Conservation (phyloP, 2,329 filamentous ascomycete genomes). For the Phoma sp. region DNA sequence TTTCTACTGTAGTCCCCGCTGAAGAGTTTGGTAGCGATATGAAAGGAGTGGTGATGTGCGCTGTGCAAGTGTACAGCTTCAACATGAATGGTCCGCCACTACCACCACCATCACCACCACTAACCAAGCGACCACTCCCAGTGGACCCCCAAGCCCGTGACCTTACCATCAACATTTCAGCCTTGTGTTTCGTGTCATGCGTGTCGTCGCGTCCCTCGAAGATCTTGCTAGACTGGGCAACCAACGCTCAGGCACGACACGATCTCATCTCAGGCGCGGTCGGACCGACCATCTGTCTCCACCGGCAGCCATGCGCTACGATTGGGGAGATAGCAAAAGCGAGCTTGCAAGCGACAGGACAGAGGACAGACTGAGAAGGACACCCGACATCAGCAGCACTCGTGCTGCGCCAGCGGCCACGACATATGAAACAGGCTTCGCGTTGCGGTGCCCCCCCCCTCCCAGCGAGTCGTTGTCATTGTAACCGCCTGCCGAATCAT, state of each 20-base stretch:
- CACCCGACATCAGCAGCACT: constrained; percentile 15
- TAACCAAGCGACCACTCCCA: constrained; percentile 5
- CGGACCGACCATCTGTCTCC: constrained; percentile 19
- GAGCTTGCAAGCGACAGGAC: constrained; percentile 5
- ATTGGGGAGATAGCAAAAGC: constrained; percentile 17
- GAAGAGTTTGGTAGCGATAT: constrained; percentile 7
- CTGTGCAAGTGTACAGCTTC: neutral
- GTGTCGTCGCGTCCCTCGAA: constrained; percentile 32
- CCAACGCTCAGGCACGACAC: constrained; percentile 25
- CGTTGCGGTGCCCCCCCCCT: constrained; percentile 8
- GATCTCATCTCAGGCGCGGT: constrained; percentile 16
- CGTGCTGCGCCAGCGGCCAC: constrained; percentile 9
- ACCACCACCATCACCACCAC: neutral
- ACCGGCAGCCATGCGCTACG: constrained; percentile 1
- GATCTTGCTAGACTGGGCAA: constrained; percentile 22
- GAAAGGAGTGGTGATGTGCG: constrained; percentile 9
- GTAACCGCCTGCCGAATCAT: constrained; percentile 3
- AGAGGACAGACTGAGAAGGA: constrained; percentile 17
- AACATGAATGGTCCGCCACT: constrained; percentile 7
- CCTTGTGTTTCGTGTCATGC: constrained; percentile 34
- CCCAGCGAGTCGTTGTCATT: constrained; percentile 3
- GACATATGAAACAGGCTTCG: constrained; percentile 16
- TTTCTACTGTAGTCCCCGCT: neutral
- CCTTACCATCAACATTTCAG: constrained; percentile 20
- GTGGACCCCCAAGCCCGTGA: neutral